Conservation (phyloP, 352 stramenopile genomes). For the Phytopythium ostracodes region DNA sequence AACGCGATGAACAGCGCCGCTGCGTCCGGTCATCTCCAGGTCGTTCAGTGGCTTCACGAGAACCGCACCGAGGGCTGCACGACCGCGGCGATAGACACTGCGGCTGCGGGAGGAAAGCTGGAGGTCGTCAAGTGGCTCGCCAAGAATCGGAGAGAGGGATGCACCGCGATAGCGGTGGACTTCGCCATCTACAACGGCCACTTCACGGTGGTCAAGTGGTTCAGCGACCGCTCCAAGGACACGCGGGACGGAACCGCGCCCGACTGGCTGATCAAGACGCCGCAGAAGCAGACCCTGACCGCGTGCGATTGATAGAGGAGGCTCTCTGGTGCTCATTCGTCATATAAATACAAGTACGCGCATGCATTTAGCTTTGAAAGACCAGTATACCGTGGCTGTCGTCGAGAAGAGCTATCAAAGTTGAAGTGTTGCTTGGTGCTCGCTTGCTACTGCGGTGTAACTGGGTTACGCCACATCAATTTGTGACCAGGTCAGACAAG, state of each 20-base stretch:
- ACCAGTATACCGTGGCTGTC: too few species aligned
- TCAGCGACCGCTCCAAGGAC: conserved; percentile 24
- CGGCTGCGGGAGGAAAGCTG: conserved; percentile 47
- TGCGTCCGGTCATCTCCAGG: conserved; percentile 42
- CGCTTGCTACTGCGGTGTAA: too few species aligned
- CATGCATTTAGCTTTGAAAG: background rate
- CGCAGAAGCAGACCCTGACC: background rate
- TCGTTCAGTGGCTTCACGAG: conserved; percentile 53
- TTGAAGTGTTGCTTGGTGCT: too few species aligned
- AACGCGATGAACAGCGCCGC: conserved; percentile 63
- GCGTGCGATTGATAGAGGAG: background rate
- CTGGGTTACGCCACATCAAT: background rate
- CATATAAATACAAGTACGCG: too few species aligned
- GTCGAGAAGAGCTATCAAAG: too few species aligned
- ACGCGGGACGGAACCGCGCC: conserved; percentile 38
- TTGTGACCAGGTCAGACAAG: too few species aligned
- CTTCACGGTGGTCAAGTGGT: conserved; percentile 52
- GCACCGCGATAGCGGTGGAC: conserved; percentile 57
- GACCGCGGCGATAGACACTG: conserved; percentile 57
- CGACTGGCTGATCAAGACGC: conserved; percentile 7
- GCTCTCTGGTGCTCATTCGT: too few species aligned
- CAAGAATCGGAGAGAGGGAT: conserved; percentile 50
- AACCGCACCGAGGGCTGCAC: conserved; percentile 54
- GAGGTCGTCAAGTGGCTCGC: conserved; percentile 52
- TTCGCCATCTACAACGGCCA: conserved; percentile 72